Conservation (phyloP, 2,329 filamentous ascomycete species). For the Calonectria hawksworthii region DNA sequence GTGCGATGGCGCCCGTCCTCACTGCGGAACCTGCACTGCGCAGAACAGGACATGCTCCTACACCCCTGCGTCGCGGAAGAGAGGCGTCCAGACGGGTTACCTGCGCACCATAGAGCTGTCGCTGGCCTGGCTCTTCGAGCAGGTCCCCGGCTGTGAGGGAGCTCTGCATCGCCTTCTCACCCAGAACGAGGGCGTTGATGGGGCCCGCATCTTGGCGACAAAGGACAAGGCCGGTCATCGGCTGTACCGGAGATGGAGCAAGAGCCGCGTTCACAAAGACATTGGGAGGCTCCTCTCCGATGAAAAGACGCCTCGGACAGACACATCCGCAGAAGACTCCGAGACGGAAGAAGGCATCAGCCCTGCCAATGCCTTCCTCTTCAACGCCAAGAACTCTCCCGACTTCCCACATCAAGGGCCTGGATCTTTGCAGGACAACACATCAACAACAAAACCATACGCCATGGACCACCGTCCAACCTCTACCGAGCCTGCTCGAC, state of each 20-base stretch:
- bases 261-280: conserved; percentile 71
- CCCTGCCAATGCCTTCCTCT: conserved; percentile 32
- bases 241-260: conserved; percentile 74
- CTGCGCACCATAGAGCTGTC: conserved; percentile 80
- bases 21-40: conserved; percentile 75
- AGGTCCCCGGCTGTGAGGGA: conserved; percentile 71
- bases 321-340: conserved; percentile 53
- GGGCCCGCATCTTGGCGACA: conserved; percentile 60
- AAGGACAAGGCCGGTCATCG: conserved; percentile 68
- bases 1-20: conserved; percentile 78
- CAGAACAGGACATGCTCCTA: conserved; percentile 79
- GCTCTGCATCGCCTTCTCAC: conserved; percentile 69
- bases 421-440: conserved; percentile 26
- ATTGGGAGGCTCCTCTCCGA: conserved; percentile 74
- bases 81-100: conserved; percentile 85
- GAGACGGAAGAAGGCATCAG: conserved; percentile 48
- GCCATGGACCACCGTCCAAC: conserved; percentile 18
- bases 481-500: conserved; percentile 33
- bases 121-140: conserved; percentile 76
- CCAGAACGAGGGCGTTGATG: conserved; percentile 57
- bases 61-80: conserved; percentile 79
- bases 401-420: conserved; percentile 35
- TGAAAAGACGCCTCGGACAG: conserved; percentile 48
- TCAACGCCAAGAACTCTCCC: conserved; percentile 38
- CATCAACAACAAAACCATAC: conserved; percentile 19